These are phyloP conservation scores for Fusarium aywerte DNA, from an alignment of 2,329 filamentous ascomycete species.

Conservation along the genomic window DNA sequence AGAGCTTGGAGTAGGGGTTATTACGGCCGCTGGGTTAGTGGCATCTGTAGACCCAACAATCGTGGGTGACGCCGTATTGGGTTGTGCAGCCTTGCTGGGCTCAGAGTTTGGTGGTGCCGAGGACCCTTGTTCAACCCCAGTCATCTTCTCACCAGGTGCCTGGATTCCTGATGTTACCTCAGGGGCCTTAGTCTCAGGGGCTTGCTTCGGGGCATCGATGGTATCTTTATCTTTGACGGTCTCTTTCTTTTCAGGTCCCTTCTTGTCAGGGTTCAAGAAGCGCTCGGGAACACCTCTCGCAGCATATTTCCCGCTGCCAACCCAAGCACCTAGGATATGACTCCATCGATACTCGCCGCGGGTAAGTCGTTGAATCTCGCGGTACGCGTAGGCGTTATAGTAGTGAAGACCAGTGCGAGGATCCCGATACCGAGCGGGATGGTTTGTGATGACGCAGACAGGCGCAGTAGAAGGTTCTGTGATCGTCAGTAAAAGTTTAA, in stretches of 20 bases:
- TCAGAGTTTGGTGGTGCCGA: conserved; percentile 7
- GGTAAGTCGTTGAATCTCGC: conserved; percentile 79
- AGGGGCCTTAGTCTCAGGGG: conserved; percentile 16
- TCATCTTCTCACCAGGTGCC: conserved; percentile 1
- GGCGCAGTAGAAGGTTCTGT: conserved; percentile 62
- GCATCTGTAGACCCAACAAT: conserved; percentile 4
- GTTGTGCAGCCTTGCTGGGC: conserved; percentile 13
- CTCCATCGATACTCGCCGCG: conserved; percentile 86
- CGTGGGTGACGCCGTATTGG: conserved; percentile 6
- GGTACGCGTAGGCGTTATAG: conserved; percentile 81
- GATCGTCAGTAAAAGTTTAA: conserved; percentile 1
- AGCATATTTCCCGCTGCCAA: conserved; percentile 72
- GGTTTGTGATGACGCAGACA: conserved; percentile 84
- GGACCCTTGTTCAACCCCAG: conserved; percentile 7
- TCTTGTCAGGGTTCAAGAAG: conserved; percentile 64
- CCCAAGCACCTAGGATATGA: conserved; percentile 81
- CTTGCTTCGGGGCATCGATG: conserved; percentile 20
- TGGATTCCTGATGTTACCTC: conserved; percentile 10
- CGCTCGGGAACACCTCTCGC: conserved; percentile 83
- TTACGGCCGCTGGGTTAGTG: conserved; percentile 7
- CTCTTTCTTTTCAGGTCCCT: conserved; percentile 41
- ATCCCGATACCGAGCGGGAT: conserved; percentile 84
- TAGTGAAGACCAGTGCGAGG: conserved; percentile 86
- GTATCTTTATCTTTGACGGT: conserved; percentile 34
- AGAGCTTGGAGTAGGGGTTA: conserved; percentile 2